Evolutionary conservation across 2,329 filamentous ascomycete genomes (phyloP), one percentile per base, ranked within the genome.

Genomic region (Zelopaecilomyces penicillatus): DNA sequence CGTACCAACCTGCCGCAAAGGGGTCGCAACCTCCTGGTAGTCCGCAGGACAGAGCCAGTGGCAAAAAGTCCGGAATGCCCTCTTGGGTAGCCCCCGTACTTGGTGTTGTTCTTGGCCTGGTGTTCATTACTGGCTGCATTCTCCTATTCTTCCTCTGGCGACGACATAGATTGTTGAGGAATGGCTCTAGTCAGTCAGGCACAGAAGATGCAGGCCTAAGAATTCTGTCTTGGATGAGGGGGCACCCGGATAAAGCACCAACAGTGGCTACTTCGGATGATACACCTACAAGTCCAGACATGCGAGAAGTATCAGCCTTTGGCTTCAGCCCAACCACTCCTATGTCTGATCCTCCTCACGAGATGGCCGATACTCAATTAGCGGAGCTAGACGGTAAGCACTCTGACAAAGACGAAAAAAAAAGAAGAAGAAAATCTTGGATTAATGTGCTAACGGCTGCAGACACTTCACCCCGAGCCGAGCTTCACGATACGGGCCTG

Each of bases 21-120:
- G n/a, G 5, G n/a, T 7, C 30, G 35, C 19, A 19, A 19, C 19
- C 19, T 19, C 19, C 19, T 19, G 19, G 12, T 34, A 51, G 19
- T 33, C 49, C 1, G 50, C 57, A 1, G 45, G 48, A 0, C 51
- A n/a, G 34, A 39, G 1, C 40, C 46, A 30, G 46, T 8, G 31
- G 47, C 9, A 42, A 54, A 5, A 59, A 59, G 10, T 54, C 59
- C 10, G 62, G 69, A 26, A 69, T 76, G 4, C 76, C 80, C 0
- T 62, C 62, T 5, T 84, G 77, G 69, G 70, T 83, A 2, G 73
- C 72, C 0, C 79, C 82, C 1, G 74, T 85, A 2, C 62, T 84
- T 0, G 79, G 79, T 11, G 77, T 81, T 4, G 71, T 83, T 4
- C 66, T 82, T 2, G 79, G 78, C 3, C 52, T 83, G 35, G 70